Conservation (phyloP, 352 stramenopile species). For the Phytophthora pseudosyringae region DNA sequence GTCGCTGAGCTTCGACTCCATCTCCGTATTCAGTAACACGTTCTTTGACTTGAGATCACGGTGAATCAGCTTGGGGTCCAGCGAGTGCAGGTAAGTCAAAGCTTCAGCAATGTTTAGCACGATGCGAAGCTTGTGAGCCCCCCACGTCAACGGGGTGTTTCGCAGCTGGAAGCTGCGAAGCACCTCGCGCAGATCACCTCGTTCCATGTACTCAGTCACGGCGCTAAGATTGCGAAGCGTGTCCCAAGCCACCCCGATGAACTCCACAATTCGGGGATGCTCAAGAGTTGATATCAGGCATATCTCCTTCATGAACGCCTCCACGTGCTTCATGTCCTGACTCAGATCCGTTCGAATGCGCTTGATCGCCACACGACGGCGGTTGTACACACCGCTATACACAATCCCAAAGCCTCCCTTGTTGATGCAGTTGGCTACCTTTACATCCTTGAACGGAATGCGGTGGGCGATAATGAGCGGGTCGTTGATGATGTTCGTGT, state of each 20-base stretch:
- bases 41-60: constrained; percentile 83
- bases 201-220: constrained; percentile 81
- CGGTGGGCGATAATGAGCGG: constrained; percentile 66
- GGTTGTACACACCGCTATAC: constrained; percentile 68
- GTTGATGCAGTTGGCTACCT: constrained; percentile 63
- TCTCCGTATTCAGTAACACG: constrained; percentile 64
- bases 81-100: constrained; percentile 71
- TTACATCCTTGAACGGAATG: constrained; percentile 69
- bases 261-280: constrained; percentile 71
- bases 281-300: constrained; percentile 61
- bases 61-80: constrained; percentile 74
- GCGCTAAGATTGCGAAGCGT: constrained; percentile 57
- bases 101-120: constrained; percentile 63
- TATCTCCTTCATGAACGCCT: constrained; percentile 76
- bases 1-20: constrained; percentile 81
- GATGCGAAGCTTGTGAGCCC: constrained; percentile 59
- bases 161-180: constrained; percentile 54
- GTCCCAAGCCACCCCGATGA: constrained; percentile 73
- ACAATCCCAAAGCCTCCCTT: constrained; percentile 71
- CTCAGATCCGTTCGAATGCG: constrained; percentile 57
- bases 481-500: constrained; percentile 64
- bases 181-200: constrained; percentile 68
- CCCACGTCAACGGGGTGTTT: constrained; percentile 53
- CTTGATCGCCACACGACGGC: constrained; percentile 71
- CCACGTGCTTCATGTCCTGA: constrained; percentile 59